Conservation (phyloP, 257 asterid species). For the Solanum stenotomum region DNA sequence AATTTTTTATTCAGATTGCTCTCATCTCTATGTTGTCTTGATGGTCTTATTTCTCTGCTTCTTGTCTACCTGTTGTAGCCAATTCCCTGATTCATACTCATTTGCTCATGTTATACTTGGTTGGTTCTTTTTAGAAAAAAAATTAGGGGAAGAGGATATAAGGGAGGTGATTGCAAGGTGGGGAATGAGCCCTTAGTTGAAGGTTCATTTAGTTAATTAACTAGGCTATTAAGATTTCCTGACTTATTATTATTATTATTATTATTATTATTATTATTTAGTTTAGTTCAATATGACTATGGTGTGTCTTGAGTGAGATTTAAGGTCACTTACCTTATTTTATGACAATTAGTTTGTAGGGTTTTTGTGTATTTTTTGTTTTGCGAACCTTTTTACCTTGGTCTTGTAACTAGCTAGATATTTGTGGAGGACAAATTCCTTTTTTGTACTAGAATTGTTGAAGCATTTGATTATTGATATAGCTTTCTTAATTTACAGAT, state of each 20-base stretch:
- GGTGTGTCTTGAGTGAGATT: not conserved
- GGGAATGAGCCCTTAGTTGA: not conserved
- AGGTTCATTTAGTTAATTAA: too few relatives aligned
- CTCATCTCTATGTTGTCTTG: not conserved
- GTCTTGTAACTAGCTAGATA: not conserved
- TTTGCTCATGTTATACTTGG: not conserved
- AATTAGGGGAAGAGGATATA: not conserved
- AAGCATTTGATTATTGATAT: not conserved
- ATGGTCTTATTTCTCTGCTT: not conserved
- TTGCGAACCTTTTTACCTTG: not conserved
- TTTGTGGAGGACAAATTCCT: not conserved
- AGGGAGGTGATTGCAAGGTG: not conserved
- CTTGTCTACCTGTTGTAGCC: not conserved
- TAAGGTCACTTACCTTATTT: not conserved
- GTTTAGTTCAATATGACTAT: not conserved
- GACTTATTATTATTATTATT: too few relatives aligned
- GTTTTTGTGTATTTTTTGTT: not conserved
- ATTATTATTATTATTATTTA: too few relatives aligned
- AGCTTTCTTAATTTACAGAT: not conserved
- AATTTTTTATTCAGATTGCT: not conserved
- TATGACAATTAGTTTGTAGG: not conserved
- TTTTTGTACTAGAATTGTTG: not conserved
- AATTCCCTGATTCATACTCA: not conserved
- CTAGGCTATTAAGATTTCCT: not conserved
- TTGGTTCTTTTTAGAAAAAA: too few relatives aligned